Conservation (phyloP, 768 basidiomycete genomes). For the Leccinum truebloodii region DNA sequence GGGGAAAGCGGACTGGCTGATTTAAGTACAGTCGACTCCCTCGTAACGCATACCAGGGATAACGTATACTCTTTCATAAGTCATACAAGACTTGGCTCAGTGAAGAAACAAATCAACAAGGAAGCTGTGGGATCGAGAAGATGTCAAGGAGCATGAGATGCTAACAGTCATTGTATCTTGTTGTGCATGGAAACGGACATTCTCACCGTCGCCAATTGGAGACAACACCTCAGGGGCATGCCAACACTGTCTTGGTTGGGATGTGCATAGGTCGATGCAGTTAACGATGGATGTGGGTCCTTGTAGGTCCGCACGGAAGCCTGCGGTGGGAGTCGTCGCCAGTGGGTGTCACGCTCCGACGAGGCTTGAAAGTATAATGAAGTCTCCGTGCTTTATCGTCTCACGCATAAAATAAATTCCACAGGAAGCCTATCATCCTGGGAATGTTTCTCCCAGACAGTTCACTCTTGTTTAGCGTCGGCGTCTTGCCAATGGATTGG, state of each 20-base stretch:
- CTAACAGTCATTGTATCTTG: constrained; percentile 8
- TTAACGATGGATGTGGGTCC: background rate
- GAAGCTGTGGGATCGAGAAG: background rate
- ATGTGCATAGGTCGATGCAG: background rate
- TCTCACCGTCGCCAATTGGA: background rate
- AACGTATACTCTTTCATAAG: too few species aligned
- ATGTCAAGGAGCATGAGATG: background rate
- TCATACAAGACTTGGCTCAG: background rate
- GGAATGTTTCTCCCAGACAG: background rate
- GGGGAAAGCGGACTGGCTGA: background rate
- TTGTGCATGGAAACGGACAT: constrained; percentile 2
- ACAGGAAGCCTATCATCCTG: too few species aligned
- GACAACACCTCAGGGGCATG: background rate
- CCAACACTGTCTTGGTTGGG: background rate
- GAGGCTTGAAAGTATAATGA: background rate
- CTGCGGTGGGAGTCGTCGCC: too few species aligned
- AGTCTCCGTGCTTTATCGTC: background rate
- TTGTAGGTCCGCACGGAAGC: too few species aligned
- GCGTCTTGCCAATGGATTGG: background rate
- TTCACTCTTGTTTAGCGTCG: background rate
- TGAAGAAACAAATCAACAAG: background rate
- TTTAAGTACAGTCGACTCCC: background rate
- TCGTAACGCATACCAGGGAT: too few species aligned
- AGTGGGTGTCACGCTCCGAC: too few species aligned
- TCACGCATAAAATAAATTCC: too few species aligned